Evolutionary conservation across 768 basidiomycete genomes (phyloP).

Genomic region (Lactarius psammicola): DNA sequence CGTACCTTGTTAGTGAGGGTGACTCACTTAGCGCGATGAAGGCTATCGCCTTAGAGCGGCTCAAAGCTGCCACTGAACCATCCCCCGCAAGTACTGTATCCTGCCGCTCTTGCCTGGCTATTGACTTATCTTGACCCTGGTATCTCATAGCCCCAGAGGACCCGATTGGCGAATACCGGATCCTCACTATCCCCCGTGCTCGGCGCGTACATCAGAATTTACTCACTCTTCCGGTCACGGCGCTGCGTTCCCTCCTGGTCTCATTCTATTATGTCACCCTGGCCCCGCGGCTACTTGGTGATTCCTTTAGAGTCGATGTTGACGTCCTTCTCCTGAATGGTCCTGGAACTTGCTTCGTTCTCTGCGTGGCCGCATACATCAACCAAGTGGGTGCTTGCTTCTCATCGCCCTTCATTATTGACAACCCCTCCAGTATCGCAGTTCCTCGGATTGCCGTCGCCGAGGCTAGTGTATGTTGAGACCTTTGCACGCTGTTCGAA

Average conservation of each 20-base stretch:
- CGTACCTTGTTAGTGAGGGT: slow-evolving; percentile 79
- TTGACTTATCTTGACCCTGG: background rate
- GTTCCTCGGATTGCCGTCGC: slow-evolving; percentile 72
- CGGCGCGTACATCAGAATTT: slow-evolving; percentile 82
- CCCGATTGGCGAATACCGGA: slow-evolving; percentile 38
- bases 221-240: slow-evolving; percentile 64
- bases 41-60: slow-evolving; percentile 60
- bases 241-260: slow-evolving; percentile 54
- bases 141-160: slow-evolving; percentile 9
- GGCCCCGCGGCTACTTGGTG: slow-evolving; percentile 38
- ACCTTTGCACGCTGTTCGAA: slow-evolving; percentile 86
- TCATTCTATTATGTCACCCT: slow-evolving; percentile 64
- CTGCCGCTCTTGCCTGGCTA: background rate
- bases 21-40: slow-evolving; percentile 77
- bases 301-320: slow-evolving; percentile 57
- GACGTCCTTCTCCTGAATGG: slow-evolving; percentile 90
- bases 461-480: slow-evolving; percentile 83
- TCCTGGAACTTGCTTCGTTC: slow-evolving; percentile 86
- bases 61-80: slow-evolving; percentile 33
- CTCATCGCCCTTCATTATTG: slow-evolving; percentile 17
- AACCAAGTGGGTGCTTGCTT: slow-evolving; percentile 55
- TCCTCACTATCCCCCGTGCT: slow-evolving; percentile 81
- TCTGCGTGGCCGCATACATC: slow-evolving; percentile 68
- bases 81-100: slow-evolving; percentile 27
- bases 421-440: slow-evolving; percentile 35